These are phyloP conservation scores for Limnanthes douglasii DNA, from an alignment of 345 rosid species.

Conservation along the genomic window DNA sequence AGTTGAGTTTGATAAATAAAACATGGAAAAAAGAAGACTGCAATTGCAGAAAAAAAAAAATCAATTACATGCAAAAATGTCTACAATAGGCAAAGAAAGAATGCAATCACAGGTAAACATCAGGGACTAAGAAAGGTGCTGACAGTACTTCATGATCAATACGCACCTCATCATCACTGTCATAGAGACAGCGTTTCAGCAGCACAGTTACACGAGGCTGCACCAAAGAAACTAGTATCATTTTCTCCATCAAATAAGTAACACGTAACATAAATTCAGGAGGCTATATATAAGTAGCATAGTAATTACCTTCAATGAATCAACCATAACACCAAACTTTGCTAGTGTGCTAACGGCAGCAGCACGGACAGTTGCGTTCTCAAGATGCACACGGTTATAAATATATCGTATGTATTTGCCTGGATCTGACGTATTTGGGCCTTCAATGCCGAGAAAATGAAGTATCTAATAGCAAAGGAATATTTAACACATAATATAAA, in stretches of 20 bases:
- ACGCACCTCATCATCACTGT: conserved; percentile 95
- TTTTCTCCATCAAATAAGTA: not conserved
- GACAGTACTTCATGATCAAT: not conserved
- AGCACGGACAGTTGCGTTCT: conserved; percentile 96
- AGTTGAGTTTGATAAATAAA: not conserved
- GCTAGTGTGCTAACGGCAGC: conserved; percentile 94
- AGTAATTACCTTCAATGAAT: conserved; percentile 55
- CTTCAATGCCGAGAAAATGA: conserved; percentile 94
- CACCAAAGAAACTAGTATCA: conserved; percentile 5
- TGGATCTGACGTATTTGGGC: conserved; percentile 91
- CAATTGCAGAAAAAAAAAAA: conserved; percentile 2
- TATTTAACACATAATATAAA: not conserved
- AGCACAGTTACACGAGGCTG: conserved; percentile 86
- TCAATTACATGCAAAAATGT: conserved; percentile 1
- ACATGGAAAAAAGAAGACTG: conserved; percentile 8
- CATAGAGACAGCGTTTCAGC: conserved; percentile 83
- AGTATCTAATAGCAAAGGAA: conserved; percentile 43
- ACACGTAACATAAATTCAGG: not conserved
- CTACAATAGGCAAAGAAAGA: conserved; percentile 2
- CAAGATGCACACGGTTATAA: conserved; percentile 95
- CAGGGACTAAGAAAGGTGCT: not conserved
- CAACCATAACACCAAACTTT: conserved; percentile 92
- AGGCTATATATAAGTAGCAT: not conserved
- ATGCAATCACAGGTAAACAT: conserved; percentile 5
- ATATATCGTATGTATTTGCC: conserved; percentile 93